Conservation (phyloP, 2,329 filamentous ascomycete genomes). For the Aspergillus versicolor region DNA sequence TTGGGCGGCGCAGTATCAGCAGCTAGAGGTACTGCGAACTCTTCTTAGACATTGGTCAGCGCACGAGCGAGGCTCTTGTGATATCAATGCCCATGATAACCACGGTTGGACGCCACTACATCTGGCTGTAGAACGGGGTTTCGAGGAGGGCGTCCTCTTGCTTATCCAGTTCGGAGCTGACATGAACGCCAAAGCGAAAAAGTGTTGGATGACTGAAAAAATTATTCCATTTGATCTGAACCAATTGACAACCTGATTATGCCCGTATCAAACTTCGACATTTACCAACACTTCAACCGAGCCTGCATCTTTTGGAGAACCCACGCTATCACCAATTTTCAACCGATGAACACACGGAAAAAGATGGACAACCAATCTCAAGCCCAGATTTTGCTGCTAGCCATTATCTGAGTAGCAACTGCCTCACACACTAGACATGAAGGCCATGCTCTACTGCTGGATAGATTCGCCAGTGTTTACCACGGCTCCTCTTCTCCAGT, state of each 20-base stretch:
- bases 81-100: conserved; percentile 6
- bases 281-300: background rate
- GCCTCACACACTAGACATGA: too few species aligned
- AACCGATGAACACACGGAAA: background rate
- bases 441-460: too few species aligned
- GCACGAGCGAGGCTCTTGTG: background rate
- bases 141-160: conserved; percentile 20
- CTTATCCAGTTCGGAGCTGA: conserved; percentile 24
- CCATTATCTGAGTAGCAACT: too few species aligned
- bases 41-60: background rate
- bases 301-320: background rate
- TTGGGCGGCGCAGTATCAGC: background rate
- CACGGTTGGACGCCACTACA: conserved; percentile 25
- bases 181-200: conserved; percentile 16
- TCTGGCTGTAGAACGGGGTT: conserved; percentile 22
- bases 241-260: background rate
- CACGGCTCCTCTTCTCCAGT: conserved; percentile 21
- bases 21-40: background rate
- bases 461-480: conserved; percentile 6
- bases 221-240: conserved; percentile 1
- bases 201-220: background rate
- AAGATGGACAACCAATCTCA: background rate
- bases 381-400: background rate
- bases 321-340: background rate
- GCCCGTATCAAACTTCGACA: too few species aligned